Evolutionary conservation across 371 early-diverging fungal genomes (phyloP).

Genomic region (Synchytrium microbalum): DNA sequence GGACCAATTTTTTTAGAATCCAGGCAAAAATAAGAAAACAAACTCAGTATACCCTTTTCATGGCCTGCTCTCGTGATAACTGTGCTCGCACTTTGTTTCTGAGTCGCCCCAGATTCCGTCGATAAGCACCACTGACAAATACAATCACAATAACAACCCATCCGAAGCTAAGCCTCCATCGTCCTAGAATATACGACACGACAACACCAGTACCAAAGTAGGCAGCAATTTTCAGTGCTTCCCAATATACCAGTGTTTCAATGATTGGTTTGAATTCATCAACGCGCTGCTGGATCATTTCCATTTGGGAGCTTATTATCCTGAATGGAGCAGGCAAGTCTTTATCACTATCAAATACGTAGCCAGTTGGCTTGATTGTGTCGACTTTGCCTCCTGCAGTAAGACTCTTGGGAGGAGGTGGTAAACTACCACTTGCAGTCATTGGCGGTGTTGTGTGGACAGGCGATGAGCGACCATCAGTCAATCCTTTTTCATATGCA

Average conservation of each 20-base stretch:
- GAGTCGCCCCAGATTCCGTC: slow-evolving; percentile 20
- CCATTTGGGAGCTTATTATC: not conserved
- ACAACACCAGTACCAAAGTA: slow-evolving; percentile 17
- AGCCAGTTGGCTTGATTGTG: not conserved
- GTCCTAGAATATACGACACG: slow-evolving; percentile 25
- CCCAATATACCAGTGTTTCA: slow-evolving; percentile 19
- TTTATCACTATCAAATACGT: not conserved
- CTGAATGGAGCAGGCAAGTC: not conserved
- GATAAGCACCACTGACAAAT: slow-evolving; percentile 21
- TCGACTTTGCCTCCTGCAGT: too few species aligned
- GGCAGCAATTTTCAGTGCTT: slow-evolving; percentile 13
- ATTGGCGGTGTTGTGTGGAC: too few species aligned
- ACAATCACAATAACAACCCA: slow-evolving; percentile 24
- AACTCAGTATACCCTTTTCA: slow-evolving; percentile 21
- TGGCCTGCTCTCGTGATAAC: slow-evolving; percentile 11
- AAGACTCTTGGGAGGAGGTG: too few species aligned
- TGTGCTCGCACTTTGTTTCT: slow-evolving; percentile 22
- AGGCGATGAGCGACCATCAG: not conserved
- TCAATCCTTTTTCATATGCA: not conserved
- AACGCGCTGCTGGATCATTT: not conserved
- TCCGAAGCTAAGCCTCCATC: slow-evolving; percentile 22
- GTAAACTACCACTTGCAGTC: too few species aligned
- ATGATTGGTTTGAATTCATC: slow-evolving; percentile 12
- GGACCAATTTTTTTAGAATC: too few species aligned
- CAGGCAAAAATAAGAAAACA: too few species aligned